Conservation (phyloP, 2,329 filamentous ascomycete genomes). For the Chaetomium strumarium region DNA sequence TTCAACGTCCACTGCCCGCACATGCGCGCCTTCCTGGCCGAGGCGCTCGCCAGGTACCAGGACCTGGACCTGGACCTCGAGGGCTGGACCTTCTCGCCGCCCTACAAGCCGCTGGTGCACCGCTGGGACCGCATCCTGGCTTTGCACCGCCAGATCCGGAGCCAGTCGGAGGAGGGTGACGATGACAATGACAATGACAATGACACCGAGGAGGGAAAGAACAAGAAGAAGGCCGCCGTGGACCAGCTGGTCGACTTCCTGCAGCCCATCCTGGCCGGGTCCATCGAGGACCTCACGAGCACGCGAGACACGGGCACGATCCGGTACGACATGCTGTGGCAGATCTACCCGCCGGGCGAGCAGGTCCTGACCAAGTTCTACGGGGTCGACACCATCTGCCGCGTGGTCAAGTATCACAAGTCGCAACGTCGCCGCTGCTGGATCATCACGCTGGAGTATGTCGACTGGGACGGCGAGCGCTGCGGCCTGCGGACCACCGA, state of each 20-base stretch:
- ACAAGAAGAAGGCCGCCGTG: constrained; percentile 9
- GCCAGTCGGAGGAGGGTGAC: too few relatives aligned
- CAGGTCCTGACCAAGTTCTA: constrained; percentile 29
- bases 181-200: too few relatives aligned
- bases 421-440: neutral
- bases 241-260: constrained; percentile 29
- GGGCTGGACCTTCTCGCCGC: constrained; percentile 31
- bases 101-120: constrained; percentile 33
- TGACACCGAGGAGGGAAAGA: too few relatives aligned
- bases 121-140: constrained; percentile 29
- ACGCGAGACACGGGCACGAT: constrained; percentile 30
- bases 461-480: constrained; percentile 33
- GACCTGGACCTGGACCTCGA: constrained; percentile 31
- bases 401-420: constrained; percentile 29
- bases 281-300: constrained; percentile 24
- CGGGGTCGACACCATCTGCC: constrained; percentile 33
- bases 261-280: constrained; percentile 27
- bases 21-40: constrained; percentile 28
- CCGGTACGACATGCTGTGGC: constrained; percentile 30
- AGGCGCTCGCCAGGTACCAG: constrained; percentile 31
- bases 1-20: constrained; percentile 30
- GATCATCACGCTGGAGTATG: constrained; percentile 29
- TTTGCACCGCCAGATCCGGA: constrained; percentile 4
- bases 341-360: constrained; percentile 32
- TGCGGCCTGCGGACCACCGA: constrained; percentile 27